A percentile compares a stretch with the other conserved stretches of the same genome.
Conservation (phyloP, 805 yeast species). For the Candida insectalens region DNA sequence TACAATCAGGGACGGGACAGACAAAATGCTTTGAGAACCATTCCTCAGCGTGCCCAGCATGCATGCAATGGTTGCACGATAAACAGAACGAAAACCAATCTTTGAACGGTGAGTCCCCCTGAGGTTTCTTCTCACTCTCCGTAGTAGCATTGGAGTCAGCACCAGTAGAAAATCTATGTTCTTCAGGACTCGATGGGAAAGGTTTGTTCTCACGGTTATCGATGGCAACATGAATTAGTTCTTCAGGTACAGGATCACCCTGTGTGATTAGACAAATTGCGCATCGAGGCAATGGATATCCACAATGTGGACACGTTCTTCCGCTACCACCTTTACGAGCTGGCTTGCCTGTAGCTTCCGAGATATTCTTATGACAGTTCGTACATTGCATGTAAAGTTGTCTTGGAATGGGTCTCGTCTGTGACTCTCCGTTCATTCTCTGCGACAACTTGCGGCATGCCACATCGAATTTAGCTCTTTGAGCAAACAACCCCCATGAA, state of each 20-base stretch:
- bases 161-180: conserved; percentile 2
- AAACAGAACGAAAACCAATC: conserved; percentile 91
- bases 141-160: not conserved
- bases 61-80: conserved; percentile 88
- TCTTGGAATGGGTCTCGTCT: conserved; percentile 46
- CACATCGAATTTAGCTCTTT: conserved; percentile 80
- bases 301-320: conserved; percentile 69
- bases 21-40: conserved; percentile 85
- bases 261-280: conserved; percentile 77
- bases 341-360: conserved; percentile 20
- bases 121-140: conserved; percentile 4
- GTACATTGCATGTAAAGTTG: conserved; percentile 78
- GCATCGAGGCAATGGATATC: conserved; percentile 80
- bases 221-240: conserved; percentile 20
- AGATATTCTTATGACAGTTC: conserved; percentile 69
- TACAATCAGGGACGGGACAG: conserved; percentile 93
- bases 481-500: conserved; percentile 72
- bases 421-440: conserved; percentile 35
- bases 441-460: conserved; percentile 56
- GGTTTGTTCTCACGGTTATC: not conserved
- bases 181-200: conserved; percentile 2
- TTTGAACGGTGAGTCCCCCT: conserved; percentile 38
- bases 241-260: conserved; percentile 54
- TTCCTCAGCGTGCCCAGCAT: conserved; percentile 90
- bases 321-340: conserved; percentile 7